Conservation (phyloP, 2,329 filamentous ascomycete genomes). For the Aspergillus fumigatus region DNA sequence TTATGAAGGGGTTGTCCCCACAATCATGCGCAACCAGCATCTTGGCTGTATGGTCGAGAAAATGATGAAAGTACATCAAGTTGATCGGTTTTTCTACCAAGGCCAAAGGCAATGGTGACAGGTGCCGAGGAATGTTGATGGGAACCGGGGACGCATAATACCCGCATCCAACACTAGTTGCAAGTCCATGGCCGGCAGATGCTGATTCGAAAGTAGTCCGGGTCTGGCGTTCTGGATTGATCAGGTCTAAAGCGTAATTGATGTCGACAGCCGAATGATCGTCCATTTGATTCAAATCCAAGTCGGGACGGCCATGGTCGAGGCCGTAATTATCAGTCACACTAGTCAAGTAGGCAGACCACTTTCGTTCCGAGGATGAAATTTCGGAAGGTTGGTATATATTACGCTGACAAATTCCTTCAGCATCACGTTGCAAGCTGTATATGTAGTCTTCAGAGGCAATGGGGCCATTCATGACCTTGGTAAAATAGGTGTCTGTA, state of each 20-base stretch:
- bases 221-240: constrained; percentile 14
- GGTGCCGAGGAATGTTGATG: constrained; percentile 56
- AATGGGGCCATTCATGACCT: constrained; percentile 8
- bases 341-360: constrained; percentile 28
- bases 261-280: constrained; percentile 62
- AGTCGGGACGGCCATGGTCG: constrained; percentile 65
- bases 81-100: constrained; percentile 74
- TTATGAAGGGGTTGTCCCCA: constrained; percentile 56
- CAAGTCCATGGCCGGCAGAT: constrained; percentile 21
- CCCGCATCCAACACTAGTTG: constrained; percentile 53
- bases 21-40: constrained; percentile 61
- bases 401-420: not conserved
- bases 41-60: constrained; percentile 75
- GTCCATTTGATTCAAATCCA: constrained; percentile 67
- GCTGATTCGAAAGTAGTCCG: not conserved
- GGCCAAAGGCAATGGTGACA: constrained; percentile 53
- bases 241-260: constrained; percentile 36
- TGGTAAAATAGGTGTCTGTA: constrained; percentile 9
- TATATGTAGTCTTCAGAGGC: not conserved
- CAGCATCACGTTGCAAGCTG: not conserved
- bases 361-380: constrained; percentile 23
- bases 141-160: constrained; percentile 68
- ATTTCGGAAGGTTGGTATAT: constrained; percentile 27
- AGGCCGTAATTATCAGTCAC: constrained; percentile 57
- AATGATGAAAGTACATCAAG: constrained; percentile 67